Conservation (phyloP, 2,329 filamentous ascomycete species). For the Ramularia endophylla region DNA sequence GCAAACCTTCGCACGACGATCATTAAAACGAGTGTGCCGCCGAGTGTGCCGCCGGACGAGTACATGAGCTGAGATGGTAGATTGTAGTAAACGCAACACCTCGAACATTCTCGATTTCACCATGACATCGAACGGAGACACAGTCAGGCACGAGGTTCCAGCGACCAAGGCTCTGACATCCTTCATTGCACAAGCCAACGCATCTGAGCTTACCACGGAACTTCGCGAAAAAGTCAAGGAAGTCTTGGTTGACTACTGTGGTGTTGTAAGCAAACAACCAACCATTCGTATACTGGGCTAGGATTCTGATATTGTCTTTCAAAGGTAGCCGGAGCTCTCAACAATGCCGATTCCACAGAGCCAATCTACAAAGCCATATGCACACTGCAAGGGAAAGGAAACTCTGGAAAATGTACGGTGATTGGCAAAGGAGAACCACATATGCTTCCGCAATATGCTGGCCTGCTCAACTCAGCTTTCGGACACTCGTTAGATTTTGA, state of each 20-base stretch:
- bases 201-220: constrained; percentile 15
- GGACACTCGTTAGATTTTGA: constrained; percentile 43
- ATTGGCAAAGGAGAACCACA: constrained; percentile 29
- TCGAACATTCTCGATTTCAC: neutral
- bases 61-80: too few relatives aligned
- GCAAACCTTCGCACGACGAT: too few relatives aligned
- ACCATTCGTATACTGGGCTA: constrained; percentile 21
- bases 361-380: constrained; percentile 24
- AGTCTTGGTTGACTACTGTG: constrained; percentile 29
- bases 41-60: too few relatives aligned
- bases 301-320: constrained; percentile 14
- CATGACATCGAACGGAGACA: constrained; percentile 1
- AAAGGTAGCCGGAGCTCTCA: constrained; percentile 19
- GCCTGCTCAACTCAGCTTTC: constrained; percentile 38
- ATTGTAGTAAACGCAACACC: neutral
- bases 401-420: constrained; percentile 28
- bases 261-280: constrained; percentile 21
- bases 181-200: constrained; percentile 21
- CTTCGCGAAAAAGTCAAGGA: constrained; percentile 25
- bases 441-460: constrained; percentile 36
- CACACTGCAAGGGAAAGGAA: constrained; percentile 20
- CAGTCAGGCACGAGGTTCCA: constrained; percentile 11
- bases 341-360: constrained; percentile 23
- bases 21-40: too few relatives aligned
- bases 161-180: constrained; percentile 22